Evolutionary conservation across 345 rosid species (phyloP), one percentile per base, ranked within the genome.

Genomic region (Eucalyptus lansdowneana): DNA sequence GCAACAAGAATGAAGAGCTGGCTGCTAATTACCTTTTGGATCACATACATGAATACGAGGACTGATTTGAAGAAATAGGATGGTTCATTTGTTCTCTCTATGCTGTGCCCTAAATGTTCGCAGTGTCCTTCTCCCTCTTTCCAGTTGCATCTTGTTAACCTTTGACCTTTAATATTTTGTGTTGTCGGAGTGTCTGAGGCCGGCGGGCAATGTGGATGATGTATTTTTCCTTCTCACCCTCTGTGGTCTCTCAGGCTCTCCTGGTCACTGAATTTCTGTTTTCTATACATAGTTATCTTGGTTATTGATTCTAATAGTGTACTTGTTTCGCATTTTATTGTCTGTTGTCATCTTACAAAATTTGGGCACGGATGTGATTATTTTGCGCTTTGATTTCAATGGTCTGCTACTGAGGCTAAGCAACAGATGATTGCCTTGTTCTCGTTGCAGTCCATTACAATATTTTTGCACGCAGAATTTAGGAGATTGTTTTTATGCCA

Each of bases 1-100:
- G 99, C 94, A 97, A 97, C 96, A 96, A 97, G 96, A 93, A 97
- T 45, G 99, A 97, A 90, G 99, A 97, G 90, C 93, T 96, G 90
- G 99, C 99, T n/a, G 99, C 99, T 49, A 97, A 97, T 94, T 97
- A 97, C 90, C 99, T 97, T 90, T 90, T 97, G 91, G 99, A 97
- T 90, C 99, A 96, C 92, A 97, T 96, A 94, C 95, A 96, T 37
- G 99, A 97, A 88, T 94, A 96, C 58, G 98, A 96, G 89, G 99
- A 96, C 86, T 97, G 94, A 96, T 89, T 16, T 3, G 14, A 40
- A 44, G 47, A 86, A 86, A 86, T 31, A 54, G 42, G 44, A 56
- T 34, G 88, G 87, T n/a, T 50, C 17, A 51, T 86, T 86, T 58
- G 65, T 42, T 34, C 62, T 53, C 58, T 29, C 88, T 29, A 40